A percentile compares a stretch with the other conserved stretches of the same genome.
phyloP scores from a whole-genome alignment of 768 basidiomycete genomes.

The Tremella fuciformis region DNA sequence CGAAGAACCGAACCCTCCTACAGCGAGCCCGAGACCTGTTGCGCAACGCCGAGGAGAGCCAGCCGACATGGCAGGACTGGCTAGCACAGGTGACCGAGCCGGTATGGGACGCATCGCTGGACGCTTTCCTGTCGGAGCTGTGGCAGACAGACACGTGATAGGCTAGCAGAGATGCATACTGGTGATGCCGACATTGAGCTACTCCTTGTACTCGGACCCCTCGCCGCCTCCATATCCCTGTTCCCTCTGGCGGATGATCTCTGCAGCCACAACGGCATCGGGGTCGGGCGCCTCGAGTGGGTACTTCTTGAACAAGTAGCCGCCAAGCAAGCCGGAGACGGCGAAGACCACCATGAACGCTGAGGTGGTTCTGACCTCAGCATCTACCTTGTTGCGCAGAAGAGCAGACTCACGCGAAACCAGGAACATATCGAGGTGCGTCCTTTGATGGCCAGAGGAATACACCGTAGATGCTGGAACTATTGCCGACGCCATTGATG shows the following conservation, averaged over 20 bases:
- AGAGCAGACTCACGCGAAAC: not conserved
- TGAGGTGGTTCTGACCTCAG: conserved; percentile 4
- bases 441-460: conserved; percentile 32
- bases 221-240: not conserved
- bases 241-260: conserved; percentile 4
- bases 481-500: conserved; percentile 28
- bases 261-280: conserved; percentile 8
- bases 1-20: conserved; percentile 9
- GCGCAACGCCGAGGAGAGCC: conserved; percentile 9
- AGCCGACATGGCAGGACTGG: too few species aligned
- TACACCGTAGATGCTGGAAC: conserved; percentile 25
- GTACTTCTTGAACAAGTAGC: conserved; percentile 22
- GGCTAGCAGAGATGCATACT: too few species aligned
- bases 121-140: too few species aligned
- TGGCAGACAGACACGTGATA: too few species aligned
- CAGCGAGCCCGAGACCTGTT: conserved; percentile 1
- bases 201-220: too few species aligned
- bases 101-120: too few species aligned
- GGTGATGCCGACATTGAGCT: too few species aligned
- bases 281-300: conserved; percentile 16
- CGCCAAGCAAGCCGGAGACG: conserved; percentile 14
- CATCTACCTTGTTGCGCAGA: conserved; percentile 9
- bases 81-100: too few species aligned
- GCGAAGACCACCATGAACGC: conserved; percentile 17
- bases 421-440: conserved; percentile 18